Base-by-base conservation (phyloP, 805 yeast species). In the Suhomyces pyralidae region DNA sequence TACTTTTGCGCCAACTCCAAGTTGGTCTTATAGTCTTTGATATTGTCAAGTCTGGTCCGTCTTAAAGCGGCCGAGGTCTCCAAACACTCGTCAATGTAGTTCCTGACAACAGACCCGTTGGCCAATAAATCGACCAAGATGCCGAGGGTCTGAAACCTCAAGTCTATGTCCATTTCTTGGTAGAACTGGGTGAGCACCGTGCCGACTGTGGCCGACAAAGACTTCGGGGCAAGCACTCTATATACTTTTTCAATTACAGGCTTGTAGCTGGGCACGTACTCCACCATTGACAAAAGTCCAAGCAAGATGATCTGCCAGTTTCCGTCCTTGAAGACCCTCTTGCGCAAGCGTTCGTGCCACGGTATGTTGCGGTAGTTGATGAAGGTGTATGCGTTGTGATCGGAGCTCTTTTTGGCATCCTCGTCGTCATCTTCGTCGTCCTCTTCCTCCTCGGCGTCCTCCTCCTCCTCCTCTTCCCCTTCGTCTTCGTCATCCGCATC, bases 311-410 rank as follows among this genome's bases (percentile, higher is more conserved):
- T 78, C 60, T 90, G 86, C 97, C 97, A 93, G 51, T 83, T 83
- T 3, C 97, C 96, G 61, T 90, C 91, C 60, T 79, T 83, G 66
- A 88, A 94, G 56, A 81, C 81, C 51, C 97, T 81, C 51, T 81
- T 84, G 12, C 84, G 79, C 17, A 93, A 74, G 40, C 96, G 75
- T 28, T 88, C 96, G 53, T 84, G 81, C 97, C 98, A 94, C 10
- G 84, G 69, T 0, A 73, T 69, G 43, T 84, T 84, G 51, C 86
- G 74, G 65, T 82, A 80, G 52, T 84, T 81, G 59, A 88, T 69
- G 3, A 73, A 69, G 1, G 68, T 59, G 55, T 76, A 74, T 0
- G 83, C 85, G 55, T 79, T 78, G 57, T 71, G 80, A 2, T 55
- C 68, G 8, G 52, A 53, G 9, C 51, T 60, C 3, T 57, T 57